phyloP scores from a whole-genome alignment of 164 flowering plant species.

The Vitis rotundifolia region DNA sequence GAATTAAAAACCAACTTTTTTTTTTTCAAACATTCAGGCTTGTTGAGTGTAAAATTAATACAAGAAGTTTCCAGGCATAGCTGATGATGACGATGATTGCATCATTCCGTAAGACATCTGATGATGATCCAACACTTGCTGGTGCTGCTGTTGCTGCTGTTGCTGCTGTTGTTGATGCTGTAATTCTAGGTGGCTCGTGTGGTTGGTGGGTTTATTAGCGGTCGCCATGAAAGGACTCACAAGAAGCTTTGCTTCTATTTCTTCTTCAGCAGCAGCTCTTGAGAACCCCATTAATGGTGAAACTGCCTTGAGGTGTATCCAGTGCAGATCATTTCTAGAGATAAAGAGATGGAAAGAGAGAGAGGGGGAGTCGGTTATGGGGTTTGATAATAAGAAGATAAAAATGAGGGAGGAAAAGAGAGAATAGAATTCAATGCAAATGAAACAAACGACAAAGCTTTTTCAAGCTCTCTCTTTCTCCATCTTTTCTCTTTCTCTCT shows the following conservation, averaged over 20 bases:
- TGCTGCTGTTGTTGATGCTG: conserved; percentile 21
- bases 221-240: conserved; percentile 40
- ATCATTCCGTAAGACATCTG: conserved; percentile 65
- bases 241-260: conserved; percentile 14
- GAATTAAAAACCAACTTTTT: not conserved
- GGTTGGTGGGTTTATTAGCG: conserved; percentile 22
- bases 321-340: conserved; percentile 18
- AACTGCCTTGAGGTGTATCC: conserved; percentile 22
- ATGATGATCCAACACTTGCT: conserved; percentile 21
- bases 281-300: conserved; percentile 43
- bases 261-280: conserved; percentile 20
- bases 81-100: conserved; percentile 49
- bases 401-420: conserved; percentile 9
- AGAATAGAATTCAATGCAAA: conserved; percentile 44
- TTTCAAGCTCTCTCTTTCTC: conserved; percentile 1
- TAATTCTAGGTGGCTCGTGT: conserved; percentile 20
- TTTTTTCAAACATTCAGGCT: too few relatives aligned
- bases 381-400: too few relatives aligned
- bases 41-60: conserved; percentile 19
- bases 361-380: not conserved
- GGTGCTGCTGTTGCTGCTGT: conserved; percentile 23
- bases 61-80: conserved; percentile 59
- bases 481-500: conserved; percentile 6
- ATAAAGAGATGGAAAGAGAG: conserved; percentile 15
- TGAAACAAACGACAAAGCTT: conserved; percentile 40